Evolutionary conservation across 176 grass and related monocot genomes (phyloP).

Genomic region (Oryza glumipatula): DNA sequence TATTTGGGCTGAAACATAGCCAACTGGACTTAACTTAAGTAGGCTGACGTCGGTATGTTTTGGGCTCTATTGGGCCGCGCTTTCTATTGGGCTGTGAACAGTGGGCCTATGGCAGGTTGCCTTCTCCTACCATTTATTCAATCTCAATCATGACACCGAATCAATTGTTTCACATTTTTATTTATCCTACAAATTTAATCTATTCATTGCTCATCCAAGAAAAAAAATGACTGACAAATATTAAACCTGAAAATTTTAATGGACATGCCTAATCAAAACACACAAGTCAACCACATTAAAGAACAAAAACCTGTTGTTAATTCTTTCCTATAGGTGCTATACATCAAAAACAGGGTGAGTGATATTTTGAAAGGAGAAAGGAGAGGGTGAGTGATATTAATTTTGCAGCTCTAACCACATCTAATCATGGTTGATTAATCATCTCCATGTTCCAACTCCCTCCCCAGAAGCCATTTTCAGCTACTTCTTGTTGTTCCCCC

Average conservation of each 20-base stretch:
- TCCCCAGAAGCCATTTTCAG: slow-evolving; percentile 12
- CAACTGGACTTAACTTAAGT: too few species aligned
- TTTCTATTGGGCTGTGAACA: too few species aligned
- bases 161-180: too few species aligned
- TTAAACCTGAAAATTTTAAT: not conserved
- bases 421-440: slow-evolving; percentile 30
- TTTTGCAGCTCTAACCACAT: not conserved
- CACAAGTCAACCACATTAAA: slow-evolving; percentile 16
- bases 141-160: too few species aligned
- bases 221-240: not conserved
- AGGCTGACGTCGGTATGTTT: too few species aligned
- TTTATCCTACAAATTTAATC: not conserved
- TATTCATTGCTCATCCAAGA: not conserved
- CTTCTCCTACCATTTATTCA: too few species aligned
- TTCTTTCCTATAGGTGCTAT: slow-evolving; percentile 41
- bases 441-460: not conserved
- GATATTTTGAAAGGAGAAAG: not conserved
- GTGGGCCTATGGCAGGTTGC: too few species aligned
- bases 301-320: slow-evolving; percentile 29
- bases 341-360: slow-evolving; percentile 12
- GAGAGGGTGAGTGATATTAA: not conserved
- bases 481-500: not conserved
- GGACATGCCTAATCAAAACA: slow-evolving; percentile 36
- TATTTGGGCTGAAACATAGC: too few species aligned
- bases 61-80: too few species aligned